Evolutionary conservation across 1,284 basidiomycete genomes (phyloP), one percentile per base, ranked within the genome.

Genomic region (Cryptococcus jaspeensis): DNA sequence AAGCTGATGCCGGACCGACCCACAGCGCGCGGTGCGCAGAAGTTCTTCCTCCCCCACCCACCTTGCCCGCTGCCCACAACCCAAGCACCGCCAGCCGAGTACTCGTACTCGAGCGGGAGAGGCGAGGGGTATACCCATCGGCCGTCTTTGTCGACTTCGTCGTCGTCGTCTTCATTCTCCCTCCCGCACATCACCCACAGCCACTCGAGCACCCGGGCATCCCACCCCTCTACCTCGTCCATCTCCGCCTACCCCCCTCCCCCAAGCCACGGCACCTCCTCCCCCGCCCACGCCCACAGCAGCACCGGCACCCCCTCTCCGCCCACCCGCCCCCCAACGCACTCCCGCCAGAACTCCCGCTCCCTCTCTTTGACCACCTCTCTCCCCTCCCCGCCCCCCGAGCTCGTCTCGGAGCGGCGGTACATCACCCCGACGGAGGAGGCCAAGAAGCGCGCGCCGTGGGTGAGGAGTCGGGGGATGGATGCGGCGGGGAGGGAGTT

Each of bases 381-480:
- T 11, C 25, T 32, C 18, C 42, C 28, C 23, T 16, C 22, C 32
- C 40, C 50, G 36, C 23, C 23, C 9, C 25, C 43, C 6, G 50
- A 52, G 38, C 43, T 20, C 23, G 11, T 37, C n/a, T 36, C 32
- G 1, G 18, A 36, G 25, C 41, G 15, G 16, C 43, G 18, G 13
- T 15, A 5, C 49, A 55, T 28, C 42, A 23, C 13, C n/a, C 38
- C 0, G 45, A 32, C 46, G 5, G 32, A 45, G 38, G 54, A 56
- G 8, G 54, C 36, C 9, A 40, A 11, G 0, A 56, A 51, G 28
- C 48, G 43, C 0, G 41, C 41, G 41, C 54, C 54, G 7, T 51
- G 48, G 54, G 36, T 56, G 7, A 50, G 54, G 16, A 50, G 48
- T 7, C 50, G 49, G 43, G 49, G 49, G 1, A 22, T 56, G 2